Evolutionary conservation across 495 filamentous ascomycete species (phyloP).

Genomic region (Penicillium manginii): DNA sequence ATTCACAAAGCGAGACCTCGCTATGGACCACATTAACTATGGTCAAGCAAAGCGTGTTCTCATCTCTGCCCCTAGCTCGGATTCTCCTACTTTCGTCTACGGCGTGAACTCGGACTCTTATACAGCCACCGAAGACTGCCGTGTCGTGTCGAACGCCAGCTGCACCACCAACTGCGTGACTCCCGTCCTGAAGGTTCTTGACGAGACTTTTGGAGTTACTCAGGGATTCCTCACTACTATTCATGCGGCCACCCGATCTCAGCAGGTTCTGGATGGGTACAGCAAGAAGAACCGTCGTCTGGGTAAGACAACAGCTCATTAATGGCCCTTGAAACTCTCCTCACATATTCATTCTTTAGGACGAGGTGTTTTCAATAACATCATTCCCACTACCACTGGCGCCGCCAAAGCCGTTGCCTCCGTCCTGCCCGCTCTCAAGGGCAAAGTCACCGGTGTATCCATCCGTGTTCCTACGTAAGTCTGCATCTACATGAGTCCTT

Average conservation of each 20-base stretch:
- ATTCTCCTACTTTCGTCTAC: slow-evolving; percentile 40
- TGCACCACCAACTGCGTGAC: slow-evolving; percentile 44
- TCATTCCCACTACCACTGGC: slow-evolving; percentile 40
- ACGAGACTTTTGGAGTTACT: slow-evolving; percentile 32
- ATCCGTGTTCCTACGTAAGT: slow-evolving; percentile 42
- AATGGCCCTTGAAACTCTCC: neutral
- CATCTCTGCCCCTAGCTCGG: slow-evolving; percentile 41
- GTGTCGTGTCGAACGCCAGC: slow-evolving; percentile 39
- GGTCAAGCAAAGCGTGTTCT: slow-evolving; percentile 40
- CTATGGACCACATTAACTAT: slow-evolving; percentile 35
- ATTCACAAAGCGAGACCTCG: slow-evolving; percentile 39
- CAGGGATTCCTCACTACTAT: slow-evolving; percentile 41
- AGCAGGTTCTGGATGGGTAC: slow-evolving; percentile 43
- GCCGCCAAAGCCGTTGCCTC: slow-evolving; percentile 40
- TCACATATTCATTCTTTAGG: slow-evolving; percentile 17
- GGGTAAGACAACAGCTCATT: slow-evolving; percentile 17
- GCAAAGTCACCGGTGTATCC: slow-evolving; percentile 40
- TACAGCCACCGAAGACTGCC: slow-evolving; percentile 26
- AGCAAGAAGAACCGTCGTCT: slow-evolving; percentile 44
- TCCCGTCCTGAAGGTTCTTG: slow-evolving; percentile 39
- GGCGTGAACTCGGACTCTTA: slow-evolving; percentile 39
- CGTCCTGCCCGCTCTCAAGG: slow-evolving; percentile 35
- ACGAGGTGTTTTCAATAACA: slow-evolving; percentile 40
- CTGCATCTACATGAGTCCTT: neutral
- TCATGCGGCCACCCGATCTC: slow-evolving; percentile 40